A percentile compares a stretch with the other conserved stretches of the same genome.
Evolutionary conservation across 2,329 filamentous ascomycete species (phyloP).

Genomic region (Cytospora piceae): DNA sequence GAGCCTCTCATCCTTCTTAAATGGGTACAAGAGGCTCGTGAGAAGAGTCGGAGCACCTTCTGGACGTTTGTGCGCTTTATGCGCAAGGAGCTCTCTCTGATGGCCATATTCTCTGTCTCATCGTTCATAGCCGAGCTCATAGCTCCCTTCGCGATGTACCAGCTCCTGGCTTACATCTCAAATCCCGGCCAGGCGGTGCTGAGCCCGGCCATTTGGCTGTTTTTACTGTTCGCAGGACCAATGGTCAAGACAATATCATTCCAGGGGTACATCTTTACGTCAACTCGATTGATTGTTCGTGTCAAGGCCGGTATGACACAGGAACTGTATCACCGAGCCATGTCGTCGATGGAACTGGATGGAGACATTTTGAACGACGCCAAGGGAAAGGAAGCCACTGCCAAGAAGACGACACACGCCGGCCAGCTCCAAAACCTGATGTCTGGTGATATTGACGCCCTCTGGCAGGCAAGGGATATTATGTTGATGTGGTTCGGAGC

Average conservation of each 20-base stretch:
- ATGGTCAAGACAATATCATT: slow-evolving; percentile 52
- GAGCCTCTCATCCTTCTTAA: slow-evolving; percentile 54
- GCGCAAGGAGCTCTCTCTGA: slow-evolving; percentile 46
- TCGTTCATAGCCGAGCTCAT: slow-evolving; percentile 52
- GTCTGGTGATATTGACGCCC: slow-evolving; percentile 61
- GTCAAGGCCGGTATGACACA: slow-evolving; percentile 61
- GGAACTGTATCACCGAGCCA: slow-evolving; percentile 60
- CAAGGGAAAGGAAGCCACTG: slow-evolving; percentile 33
- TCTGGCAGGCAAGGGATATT: slow-evolving; percentile 56
- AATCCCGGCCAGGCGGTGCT: slow-evolving; percentile 40
- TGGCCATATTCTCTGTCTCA: slow-evolving; percentile 47
- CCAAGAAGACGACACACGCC: slow-evolving; percentile 32
- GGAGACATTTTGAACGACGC: slow-evolving; percentile 52
- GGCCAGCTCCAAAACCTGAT: slow-evolving; percentile 51
- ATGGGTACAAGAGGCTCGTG: slow-evolving; percentile 48
- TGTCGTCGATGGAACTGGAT: slow-evolving; percentile 60
- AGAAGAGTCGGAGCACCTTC: slow-evolving; percentile 48
- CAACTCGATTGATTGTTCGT: slow-evolving; percentile 59
- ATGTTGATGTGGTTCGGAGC: slow-evolving; percentile 51
- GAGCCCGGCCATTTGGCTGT: slow-evolving; percentile 49
- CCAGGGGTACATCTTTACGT: slow-evolving; percentile 62
- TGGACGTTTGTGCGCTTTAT: slow-evolving; percentile 51
- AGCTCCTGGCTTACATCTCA: slow-evolving; percentile 55
- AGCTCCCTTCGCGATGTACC: slow-evolving; percentile 58
- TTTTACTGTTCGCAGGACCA: slow-evolving; percentile 57